phyloP scores from a whole-genome alignment of 768 basidiomycete genomes.

The Paxillus involutus region DNA sequence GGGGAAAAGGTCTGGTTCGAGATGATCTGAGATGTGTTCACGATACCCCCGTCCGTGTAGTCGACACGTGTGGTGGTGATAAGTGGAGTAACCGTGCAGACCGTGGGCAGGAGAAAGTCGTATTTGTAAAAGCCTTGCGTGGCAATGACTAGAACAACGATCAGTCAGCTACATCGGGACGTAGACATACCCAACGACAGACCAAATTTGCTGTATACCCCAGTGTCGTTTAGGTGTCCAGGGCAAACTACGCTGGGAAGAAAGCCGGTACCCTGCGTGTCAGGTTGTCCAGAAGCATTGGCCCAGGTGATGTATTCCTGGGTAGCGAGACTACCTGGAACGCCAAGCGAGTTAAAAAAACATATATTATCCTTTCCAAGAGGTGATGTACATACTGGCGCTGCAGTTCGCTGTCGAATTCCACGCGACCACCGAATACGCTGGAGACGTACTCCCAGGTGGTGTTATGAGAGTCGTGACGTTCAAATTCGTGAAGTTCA shows the following conservation, averaged over 20 bases:
- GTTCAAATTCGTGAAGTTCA: no score
- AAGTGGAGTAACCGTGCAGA: conserved; percentile 11
- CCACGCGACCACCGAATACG: no score
- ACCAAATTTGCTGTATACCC: conserved; percentile 4
- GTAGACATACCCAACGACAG: not conserved
- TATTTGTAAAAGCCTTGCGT: conserved; percentile 11
- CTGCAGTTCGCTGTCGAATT: not conserved
- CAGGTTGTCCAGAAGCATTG: not conserved
- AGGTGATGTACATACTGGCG: not conserved
- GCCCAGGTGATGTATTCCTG: not conserved
- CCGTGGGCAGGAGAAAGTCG: conserved; percentile 3
- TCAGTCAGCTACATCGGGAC: not conserved
- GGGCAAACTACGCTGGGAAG: conserved; percentile 5
- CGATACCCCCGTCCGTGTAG: conserved; percentile 7
- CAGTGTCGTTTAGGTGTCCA: not conserved
- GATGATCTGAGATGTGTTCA: not conserved
- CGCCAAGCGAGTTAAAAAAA: no score
- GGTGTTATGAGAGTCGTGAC: not conserved
- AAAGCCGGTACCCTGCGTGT: not conserved
- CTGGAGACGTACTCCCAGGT: not conserved
- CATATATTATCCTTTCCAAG: no score
- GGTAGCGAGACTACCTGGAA: not conserved
- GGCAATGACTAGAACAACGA: conserved; percentile 7
- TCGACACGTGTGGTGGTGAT: conserved; percentile 10
- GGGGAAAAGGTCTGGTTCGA: not conserved